Percentiles rank a stretch among this genome's conserved stretches.
These are phyloP conservation scores for Mucor mucedo DNA, from an alignment of 371 early-diverging fungal genomes.

Conservation along the genomic window DNA sequence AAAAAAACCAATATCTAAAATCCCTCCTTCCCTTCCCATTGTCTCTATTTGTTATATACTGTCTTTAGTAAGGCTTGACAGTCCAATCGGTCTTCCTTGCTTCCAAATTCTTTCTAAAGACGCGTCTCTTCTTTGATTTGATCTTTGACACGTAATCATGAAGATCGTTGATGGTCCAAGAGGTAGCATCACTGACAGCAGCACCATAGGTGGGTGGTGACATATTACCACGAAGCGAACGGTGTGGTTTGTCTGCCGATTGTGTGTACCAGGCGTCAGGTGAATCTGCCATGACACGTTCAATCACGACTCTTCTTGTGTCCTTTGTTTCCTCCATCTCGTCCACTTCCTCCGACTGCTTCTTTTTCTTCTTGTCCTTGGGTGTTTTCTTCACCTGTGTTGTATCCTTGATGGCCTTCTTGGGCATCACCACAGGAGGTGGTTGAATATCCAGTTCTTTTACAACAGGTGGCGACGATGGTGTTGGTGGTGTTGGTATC, in stretches of 20 bases:
- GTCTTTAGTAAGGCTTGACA: background rate
- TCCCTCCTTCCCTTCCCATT: too few species aligned
- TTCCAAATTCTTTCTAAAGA: slow-evolving; percentile 10
- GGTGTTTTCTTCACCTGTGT: background rate
- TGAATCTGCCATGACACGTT: slow-evolving; percentile 10
- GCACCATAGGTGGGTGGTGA: slow-evolving; percentile 42
- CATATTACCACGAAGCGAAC: slow-evolving; percentile 42
- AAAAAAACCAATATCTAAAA: too few species aligned
- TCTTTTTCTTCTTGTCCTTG: background rate
- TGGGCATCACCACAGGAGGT: background rate
- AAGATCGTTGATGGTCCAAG: slow-evolving; percentile 21
- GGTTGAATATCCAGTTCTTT: background rate
- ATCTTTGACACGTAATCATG: background rate
- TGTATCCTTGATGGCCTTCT: slow-evolving; percentile 1
- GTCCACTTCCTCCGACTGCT: too few species aligned
- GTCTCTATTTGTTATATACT: background rate
- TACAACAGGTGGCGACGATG: background rate
- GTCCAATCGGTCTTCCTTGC: slow-evolving; percentile 7
- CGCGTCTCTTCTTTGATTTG: slow-evolving; percentile 7
- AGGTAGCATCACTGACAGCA: slow-evolving; percentile 29
- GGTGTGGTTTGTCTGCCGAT: slow-evolving; percentile 17
- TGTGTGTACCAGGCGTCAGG: slow-evolving; percentile 29
- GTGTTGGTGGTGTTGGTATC: background rate
- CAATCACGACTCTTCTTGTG: background rate
- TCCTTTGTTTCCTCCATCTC: background rate